These are phyloP conservation scores for Firmiana major DNA, from an alignment of 345 rosid genomes.

Conservation along the genomic window DNA sequence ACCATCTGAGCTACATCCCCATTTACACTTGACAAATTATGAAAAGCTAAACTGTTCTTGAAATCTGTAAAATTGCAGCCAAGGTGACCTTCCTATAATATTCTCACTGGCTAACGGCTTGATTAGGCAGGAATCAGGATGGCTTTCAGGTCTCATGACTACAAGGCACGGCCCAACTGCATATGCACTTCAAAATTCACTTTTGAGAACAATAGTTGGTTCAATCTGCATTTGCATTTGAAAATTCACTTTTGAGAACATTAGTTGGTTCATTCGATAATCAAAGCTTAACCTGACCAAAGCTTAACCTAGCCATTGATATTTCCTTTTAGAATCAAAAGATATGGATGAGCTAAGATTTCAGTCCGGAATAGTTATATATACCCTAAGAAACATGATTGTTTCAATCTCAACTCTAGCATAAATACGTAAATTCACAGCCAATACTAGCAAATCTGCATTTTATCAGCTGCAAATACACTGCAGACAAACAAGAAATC, in stretches of 20 bases:
- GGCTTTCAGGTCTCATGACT: not conserved
- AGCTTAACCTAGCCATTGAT: too few species aligned
- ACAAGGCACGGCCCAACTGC: not conserved
- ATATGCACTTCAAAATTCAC: not conserved
- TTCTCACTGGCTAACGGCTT: not conserved
- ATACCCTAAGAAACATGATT: not conserved
- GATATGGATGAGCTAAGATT: too few species aligned
- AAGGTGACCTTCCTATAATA: too few species aligned
- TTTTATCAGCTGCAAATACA: not conserved
- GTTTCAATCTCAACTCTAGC: not conserved
- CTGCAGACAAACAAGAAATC: not conserved
- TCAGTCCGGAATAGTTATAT: not conserved
- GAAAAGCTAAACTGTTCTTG: not conserved
- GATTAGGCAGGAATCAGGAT: not conserved
- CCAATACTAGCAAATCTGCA: not conserved
- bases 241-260: too few species aligned
- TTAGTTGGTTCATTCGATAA: not conserved
- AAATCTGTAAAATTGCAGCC: not conserved
- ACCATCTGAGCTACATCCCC: conserved; percentile 66
- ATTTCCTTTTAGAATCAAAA: too few species aligned
- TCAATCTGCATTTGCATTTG: too few species aligned
- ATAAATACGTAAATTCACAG: not conserved
- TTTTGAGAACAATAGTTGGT: too few species aligned
- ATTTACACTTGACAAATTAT: not conserved
- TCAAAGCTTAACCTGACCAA: too few species aligned